A percentile compares a stretch with the other conserved stretches of the same genome.
Conservation (phyloP, 768 basidiomycete species). For the Termitomyces sp. region DNA sequence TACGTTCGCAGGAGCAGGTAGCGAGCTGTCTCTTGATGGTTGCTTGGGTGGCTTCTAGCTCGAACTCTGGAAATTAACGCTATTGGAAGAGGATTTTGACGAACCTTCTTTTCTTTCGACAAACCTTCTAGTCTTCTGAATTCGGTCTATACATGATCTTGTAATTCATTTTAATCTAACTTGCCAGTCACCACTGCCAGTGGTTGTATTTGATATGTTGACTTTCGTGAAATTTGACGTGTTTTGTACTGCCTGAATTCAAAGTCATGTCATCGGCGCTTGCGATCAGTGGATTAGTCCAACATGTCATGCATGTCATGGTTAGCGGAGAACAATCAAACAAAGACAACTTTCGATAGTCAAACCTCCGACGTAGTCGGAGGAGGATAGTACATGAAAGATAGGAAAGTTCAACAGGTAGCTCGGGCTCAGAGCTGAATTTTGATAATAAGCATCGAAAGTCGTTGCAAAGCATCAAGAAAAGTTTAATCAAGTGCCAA, state of each 20-base stretch:
- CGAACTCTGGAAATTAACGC: neutral
- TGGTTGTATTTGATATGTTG: neutral
- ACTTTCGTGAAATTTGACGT: neutral
- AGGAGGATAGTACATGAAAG: neutral
- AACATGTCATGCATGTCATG: neutral
- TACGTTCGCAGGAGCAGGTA: constrained; percentile 9
- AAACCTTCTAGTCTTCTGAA: neutral
- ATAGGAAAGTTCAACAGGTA: too few relatives aligned
- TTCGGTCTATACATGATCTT: neutral
- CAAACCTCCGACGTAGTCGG: too few relatives aligned
- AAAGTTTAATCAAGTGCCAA: neutral
- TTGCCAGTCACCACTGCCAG: neutral
- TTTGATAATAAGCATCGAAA: neutral
- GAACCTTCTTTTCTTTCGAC: too few relatives aligned
- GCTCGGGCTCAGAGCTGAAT: neutral
- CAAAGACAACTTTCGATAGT: neutral
- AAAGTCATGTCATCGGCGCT: neutral
- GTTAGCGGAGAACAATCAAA: too few relatives aligned
- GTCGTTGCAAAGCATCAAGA: neutral
- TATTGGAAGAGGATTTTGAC: neutral
- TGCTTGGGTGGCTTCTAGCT: constrained; percentile 26
- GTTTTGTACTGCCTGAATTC: neutral
- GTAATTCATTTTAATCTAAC: neutral
- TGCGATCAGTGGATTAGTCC: neutral
- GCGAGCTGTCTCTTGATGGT: constrained; percentile 20